Conservation (phyloP, 768 basidiomycete species). For the Pleurotus tuber-regium region DNA sequence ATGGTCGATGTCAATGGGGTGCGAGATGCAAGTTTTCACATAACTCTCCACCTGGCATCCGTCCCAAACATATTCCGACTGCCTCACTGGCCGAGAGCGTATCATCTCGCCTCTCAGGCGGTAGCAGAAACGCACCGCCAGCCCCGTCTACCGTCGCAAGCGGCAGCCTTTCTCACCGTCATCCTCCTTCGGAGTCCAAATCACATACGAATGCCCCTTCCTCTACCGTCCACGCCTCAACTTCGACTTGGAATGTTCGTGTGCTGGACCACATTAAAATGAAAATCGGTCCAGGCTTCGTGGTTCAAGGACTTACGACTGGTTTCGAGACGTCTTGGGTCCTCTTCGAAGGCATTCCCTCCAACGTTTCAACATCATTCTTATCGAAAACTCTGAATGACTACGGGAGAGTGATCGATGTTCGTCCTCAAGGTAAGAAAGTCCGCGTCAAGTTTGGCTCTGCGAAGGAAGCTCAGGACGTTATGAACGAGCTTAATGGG, state of each 20-base stretch:
- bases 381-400: background rate
- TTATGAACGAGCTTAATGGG: conserved; percentile 44
- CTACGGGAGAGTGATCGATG: conserved; percentile 1
- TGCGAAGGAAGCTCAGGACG: conserved; percentile 5
- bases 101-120: background rate
- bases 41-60: conserved; percentile 17
- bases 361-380: conserved; percentile 19
- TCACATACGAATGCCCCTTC: background rate
- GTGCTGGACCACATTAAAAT: conserved; percentile 57
- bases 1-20: conserved; percentile 22
- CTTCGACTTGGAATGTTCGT: conserved; percentile 21
- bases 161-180: too few species aligned
- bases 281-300: conserved; percentile 59
- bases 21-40: conserved; percentile 28
- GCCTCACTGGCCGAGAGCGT: background rate
- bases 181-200: background rate
- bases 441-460: background rate
- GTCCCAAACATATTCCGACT: background rate
- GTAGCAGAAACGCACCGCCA: background rate
- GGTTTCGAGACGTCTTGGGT: conserved; percentile 71
- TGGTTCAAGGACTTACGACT: conserved; percentile 53
- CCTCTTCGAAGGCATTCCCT: conserved; percentile 49
- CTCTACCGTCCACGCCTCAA: background rate
- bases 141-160: background rate
- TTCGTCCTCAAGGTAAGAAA: background rate